These are phyloP conservation scores for Lasiodiplodia theobromae DNA, from an alignment of 2,329 filamentous ascomycete genomes.

Conservation along the genomic window DNA sequence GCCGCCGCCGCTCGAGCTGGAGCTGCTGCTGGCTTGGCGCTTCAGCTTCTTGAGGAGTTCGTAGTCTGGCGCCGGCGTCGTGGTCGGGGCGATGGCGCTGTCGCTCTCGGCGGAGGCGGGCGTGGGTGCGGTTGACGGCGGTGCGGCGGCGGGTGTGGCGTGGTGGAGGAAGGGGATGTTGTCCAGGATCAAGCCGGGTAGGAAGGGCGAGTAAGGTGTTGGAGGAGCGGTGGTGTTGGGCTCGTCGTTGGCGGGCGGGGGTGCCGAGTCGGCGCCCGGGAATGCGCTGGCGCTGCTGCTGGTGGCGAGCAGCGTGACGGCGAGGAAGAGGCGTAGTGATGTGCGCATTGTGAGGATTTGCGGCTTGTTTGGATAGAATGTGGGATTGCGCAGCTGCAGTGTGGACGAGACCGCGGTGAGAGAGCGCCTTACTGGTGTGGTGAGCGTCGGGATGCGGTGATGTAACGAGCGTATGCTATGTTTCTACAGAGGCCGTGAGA, in stretches of 20 bases:
- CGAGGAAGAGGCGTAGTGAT: slow-evolving; percentile 11
- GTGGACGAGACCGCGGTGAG: not conserved
- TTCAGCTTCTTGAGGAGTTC: slow-evolving; percentile 5
- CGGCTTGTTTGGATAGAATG: not conserved
- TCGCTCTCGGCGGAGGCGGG: not conserved
- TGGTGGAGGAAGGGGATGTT: slow-evolving; percentile 7
- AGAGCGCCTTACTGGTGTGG: not conserved
- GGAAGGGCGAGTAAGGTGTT: slow-evolving; percentile 18
- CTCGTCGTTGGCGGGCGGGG: slow-evolving; percentile 16
- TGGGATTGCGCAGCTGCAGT: not conserved
- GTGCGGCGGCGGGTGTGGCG: not conserved
- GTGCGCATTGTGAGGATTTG: slow-evolving; percentile 13
- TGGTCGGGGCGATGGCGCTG: not conserved
- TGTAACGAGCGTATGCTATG: slow-evolving; percentile 1
- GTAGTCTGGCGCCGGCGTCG: not conserved
- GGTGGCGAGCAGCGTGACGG: slow-evolving; percentile 4
- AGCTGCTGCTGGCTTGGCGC: slow-evolving; percentile 31
- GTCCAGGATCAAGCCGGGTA: slow-evolving; percentile 22
- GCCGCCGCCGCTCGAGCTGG: slow-evolving; percentile 30
- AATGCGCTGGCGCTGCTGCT: slow-evolving; percentile 11
- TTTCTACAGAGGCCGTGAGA: not conserved
- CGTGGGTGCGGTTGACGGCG: not conserved
- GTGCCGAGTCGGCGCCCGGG: not conserved
- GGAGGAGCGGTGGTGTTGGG: not conserved
- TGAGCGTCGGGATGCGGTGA: not conserved